Base-by-base conservation (phyloP, 2,329 filamentous ascomycete genomes). In the Aulographum hederae region DNA sequence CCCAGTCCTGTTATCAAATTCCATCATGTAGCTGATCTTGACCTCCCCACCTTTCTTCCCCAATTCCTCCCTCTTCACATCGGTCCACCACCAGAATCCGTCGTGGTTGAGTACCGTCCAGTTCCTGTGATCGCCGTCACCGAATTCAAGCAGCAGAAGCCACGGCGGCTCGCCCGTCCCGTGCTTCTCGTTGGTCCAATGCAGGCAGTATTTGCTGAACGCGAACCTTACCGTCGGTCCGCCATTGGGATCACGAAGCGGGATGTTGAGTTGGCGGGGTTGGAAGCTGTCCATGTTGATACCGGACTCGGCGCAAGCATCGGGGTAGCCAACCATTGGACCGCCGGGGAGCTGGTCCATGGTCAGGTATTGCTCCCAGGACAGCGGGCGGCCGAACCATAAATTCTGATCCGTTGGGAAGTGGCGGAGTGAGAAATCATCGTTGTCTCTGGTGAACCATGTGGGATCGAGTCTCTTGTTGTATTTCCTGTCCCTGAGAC, bases 311-410 rank as follows among this genome's bases (percentile, higher is more conserved):
- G 56, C 49, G n/a, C 54, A 48, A 13, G 53, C 56, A 29, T 56
- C 55, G 13, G 45, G 46, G 44, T 58, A 72, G n/a, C n/a, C n/a
- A n/a, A 67, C 52, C 4, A 53, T 52, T 18, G 39, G 41, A n/a
- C 57, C 53, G 1, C 62, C 54, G n/a, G n/a, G n/a, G n/a, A n/a
- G n/a, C n/a, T n/a, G n/a, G 26, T 69, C 65, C 3, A 76, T 77
- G 13, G 71, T 51, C 34, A 78, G 69, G 48, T 93, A 95, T 43
- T 91, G 78, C 40, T 85, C 78, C 81, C 84, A 95, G 0, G 61
- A 63, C 4, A 74, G 57, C 3, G 49, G 41, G 6, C 73, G 60
- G 1, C 80, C 77, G 57, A 77, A 86, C 47, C 91, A 85, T 36
- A 80, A 61, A 4, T 54, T 52, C 12, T 60, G 52, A 37, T 93